Evolutionary conservation across 2,329 filamentous ascomycete genomes (phyloP).

Genomic region (Aspergillus niger): DNA sequence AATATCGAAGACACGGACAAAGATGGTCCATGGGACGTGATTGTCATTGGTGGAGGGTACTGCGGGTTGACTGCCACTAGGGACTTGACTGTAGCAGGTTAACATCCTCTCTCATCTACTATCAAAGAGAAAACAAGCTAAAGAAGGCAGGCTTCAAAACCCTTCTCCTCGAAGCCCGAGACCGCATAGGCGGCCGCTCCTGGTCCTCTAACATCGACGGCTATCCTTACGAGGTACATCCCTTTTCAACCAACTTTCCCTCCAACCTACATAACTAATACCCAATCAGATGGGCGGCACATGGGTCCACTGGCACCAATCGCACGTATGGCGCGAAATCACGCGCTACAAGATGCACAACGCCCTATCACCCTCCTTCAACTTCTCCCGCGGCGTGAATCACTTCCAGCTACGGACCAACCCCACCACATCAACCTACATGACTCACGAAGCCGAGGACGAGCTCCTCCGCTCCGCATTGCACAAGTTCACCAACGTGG

Average conservation of each 20-base stretch:
- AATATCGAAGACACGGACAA: slow-evolving; percentile 12
- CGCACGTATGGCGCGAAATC: slow-evolving; percentile 50
- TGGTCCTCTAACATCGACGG: slow-evolving; percentile 50
- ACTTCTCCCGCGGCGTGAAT: slow-evolving; percentile 48
- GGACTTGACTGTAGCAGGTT: slow-evolving; percentile 21
- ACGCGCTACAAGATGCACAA: slow-evolving; percentile 49
- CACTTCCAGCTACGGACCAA: slow-evolving; percentile 42
- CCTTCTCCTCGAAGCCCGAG: slow-evolving; percentile 51
- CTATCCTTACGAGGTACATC: slow-evolving; percentile 44
- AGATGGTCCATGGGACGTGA: slow-evolving; percentile 21
- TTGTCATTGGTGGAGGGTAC: slow-evolving; percentile 38
- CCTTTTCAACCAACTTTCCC: neutral
- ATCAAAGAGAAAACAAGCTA: neutral
- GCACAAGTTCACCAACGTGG: slow-evolving; percentile 51
- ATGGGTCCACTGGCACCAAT: slow-evolving; percentile 52
- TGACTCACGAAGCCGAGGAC: slow-evolving; percentile 50
- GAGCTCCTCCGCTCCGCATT: slow-evolving; percentile 37
- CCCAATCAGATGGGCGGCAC: slow-evolving; percentile 49
- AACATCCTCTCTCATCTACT: neutral
- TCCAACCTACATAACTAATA: neutral
- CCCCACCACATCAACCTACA: slow-evolving; percentile 28
- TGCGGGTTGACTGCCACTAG: slow-evolving; percentile 35
- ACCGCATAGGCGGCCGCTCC: slow-evolving; percentile 53
- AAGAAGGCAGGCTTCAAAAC: slow-evolving; percentile 30
- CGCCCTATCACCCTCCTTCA: slow-evolving; percentile 43